Evolutionary conservation across 768 basidiomycete genomes (phyloP).

Genomic region (Auriculariales sp.): DNA sequence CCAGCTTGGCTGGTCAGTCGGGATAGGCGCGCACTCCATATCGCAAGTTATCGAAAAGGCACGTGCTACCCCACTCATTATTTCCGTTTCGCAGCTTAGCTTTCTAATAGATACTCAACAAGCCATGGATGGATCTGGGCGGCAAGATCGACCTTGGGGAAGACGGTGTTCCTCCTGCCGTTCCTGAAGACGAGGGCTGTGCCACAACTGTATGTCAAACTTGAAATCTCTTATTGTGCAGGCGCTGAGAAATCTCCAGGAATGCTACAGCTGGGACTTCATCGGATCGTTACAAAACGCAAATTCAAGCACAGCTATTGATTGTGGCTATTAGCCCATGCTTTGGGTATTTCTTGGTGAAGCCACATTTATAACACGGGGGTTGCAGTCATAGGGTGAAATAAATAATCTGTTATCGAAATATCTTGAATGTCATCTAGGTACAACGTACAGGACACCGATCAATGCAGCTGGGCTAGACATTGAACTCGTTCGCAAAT

Average conservation of each 20-base stretch:
- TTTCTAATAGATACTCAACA: conserved; percentile 27
- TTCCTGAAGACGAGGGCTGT: conserved; percentile 46
- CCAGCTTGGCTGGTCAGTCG: conserved; percentile 65
- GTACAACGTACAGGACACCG: no score
- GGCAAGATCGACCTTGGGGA: conserved; percentile 11
- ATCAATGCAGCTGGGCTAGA: no score
- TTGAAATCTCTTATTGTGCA: not conserved
- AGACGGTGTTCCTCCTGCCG: conserved; percentile 27
- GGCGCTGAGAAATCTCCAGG: conserved; percentile 22
- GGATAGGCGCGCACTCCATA: conserved; percentile 58
- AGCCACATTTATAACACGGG: no score
- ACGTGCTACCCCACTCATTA: not conserved
- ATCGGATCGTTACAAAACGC: no score
- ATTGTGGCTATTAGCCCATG: no score
- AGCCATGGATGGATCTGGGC: conserved; percentile 22
- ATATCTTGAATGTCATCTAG: no score
- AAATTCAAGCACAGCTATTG: no score
- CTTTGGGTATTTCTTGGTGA: no score
- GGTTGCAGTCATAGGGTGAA: no score
- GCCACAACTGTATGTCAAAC: conserved; percentile 28
- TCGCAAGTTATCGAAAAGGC: conserved; percentile 52
- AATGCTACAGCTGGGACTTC: conserved; percentile 62
- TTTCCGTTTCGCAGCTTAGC: not conserved
- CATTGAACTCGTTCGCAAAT: no score
- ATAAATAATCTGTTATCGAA: no score